phyloP scores from a whole-genome alignment of 2,329 filamentous ascomycete genomes.

The Aspergillus awamori region DNA sequence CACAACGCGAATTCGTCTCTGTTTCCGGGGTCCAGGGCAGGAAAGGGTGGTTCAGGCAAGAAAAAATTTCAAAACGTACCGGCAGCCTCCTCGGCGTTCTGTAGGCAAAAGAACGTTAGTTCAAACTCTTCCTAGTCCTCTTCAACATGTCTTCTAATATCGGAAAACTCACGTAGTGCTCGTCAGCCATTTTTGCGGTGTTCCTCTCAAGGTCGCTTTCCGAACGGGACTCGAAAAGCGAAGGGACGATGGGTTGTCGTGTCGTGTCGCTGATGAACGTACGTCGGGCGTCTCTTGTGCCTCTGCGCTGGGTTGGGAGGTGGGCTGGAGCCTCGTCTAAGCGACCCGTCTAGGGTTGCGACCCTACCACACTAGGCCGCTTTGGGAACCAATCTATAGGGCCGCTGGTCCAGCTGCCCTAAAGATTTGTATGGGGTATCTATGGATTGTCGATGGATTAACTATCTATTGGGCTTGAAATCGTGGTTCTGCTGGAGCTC shows the following conservation, averaged over 20 bases:
- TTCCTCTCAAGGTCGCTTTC: slow-evolving; percentile 49
- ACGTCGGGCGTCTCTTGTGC: slow-evolving; percentile 32
- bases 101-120: slow-evolving; percentile 43
- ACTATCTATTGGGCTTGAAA: background rate
- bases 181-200: slow-evolving; percentile 78
- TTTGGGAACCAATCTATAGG: slow-evolving; percentile 23
- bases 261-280: slow-evolving; percentile 41
- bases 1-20: background rate
- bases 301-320: slow-evolving; percentile 34
- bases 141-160: background rate
- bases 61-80: slow-evolving; percentile 54
- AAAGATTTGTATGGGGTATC: slow-evolving; percentile 8
- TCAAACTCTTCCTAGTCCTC: slow-evolving; percentile 15
- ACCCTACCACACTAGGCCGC: slow-evolving; percentile 40
- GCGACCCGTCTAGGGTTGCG: slow-evolving; percentile 44
- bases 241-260: slow-evolving; percentile 44
- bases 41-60: slow-evolving; percentile 17
- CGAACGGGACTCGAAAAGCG: slow-evolving; percentile 51
- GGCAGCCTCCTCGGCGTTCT: slow-evolving; percentile 98
- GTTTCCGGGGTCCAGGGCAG: slow-evolving; percentile 11
- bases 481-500: background rate
- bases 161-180: slow-evolving; percentile 75
- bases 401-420: slow-evolving; percentile 15
- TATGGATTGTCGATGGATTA: too few species aligned
- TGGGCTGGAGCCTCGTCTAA: slow-evolving; percentile 47